Evolutionary conservation across 1,139 yeast species (phyloP), one percentile per base, ranked within the genome.

Genomic region (Pichia terricola): DNA sequence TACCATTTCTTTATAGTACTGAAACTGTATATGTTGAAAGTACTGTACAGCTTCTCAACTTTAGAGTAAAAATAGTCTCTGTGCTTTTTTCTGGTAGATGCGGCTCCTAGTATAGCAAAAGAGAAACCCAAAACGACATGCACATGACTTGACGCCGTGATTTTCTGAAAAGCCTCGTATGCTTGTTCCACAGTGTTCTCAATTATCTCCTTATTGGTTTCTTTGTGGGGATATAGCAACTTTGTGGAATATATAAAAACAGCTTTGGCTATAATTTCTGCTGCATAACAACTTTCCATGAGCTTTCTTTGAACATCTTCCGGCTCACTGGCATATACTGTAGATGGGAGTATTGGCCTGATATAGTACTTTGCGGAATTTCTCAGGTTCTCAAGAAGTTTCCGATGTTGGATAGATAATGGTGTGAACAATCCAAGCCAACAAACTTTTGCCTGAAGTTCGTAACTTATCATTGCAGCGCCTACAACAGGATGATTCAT

Each of bases 401-500:
- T 35, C 16, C 26, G 34, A 34, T 42, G 47, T 9, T 43, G 41
- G 7, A 34, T 42, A 34, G 45, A 45, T 5, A 54, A 34, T 46
- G 7, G 7, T 16, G 22, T 16, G 22, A 16, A 16, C 22, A 46
- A 34, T 5, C 51, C 50, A 22, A 59, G 35, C 62, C 63, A 60
- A n/a, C 53, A 50, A 9, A 58, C 46, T 36, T 58, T 58, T 1
- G 62, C 59, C 26, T 60, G 61, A 3, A 58, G 43, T 38, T 59
- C 62, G 41, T 53, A 51, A 2, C 59, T 49, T 1, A 57, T 53
- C 8, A 55, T 35, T 0, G 60, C 59, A 35, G 64, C 64, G 5
- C 64, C 65, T 46, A 56, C 56, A 5, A 59, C 57, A 1, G 65
- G 64, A 41, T 61, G 56, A 41, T 61, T 61, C 64, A 61, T 60